Conservation (phyloP, 106 monocot genomes). For the Acanthochlamys bracteata region DNA sequence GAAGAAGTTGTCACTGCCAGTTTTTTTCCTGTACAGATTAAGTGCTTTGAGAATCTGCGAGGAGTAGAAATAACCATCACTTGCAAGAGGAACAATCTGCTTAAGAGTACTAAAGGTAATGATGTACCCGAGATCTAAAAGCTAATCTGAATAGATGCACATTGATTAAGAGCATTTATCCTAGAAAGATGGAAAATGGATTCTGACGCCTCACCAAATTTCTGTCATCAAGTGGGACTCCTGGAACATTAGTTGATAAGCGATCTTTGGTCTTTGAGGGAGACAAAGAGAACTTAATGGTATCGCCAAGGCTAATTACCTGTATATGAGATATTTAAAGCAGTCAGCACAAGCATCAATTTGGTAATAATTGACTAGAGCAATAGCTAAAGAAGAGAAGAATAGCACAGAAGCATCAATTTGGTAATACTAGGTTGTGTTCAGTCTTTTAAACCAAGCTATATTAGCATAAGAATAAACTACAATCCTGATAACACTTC, state of each 20-base stretch:
- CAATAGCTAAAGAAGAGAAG: too few species aligned
- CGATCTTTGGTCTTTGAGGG: constrained; percentile 69
- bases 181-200: background rate
- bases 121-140: background rate
- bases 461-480: too few species aligned
- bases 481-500: too few species aligned
- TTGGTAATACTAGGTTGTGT: too few species aligned
- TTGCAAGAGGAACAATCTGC: background rate
- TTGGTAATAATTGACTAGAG: background rate
- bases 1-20: constrained; percentile 79
- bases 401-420: too few species aligned
- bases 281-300: constrained; percentile 92
- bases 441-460: too few species aligned
- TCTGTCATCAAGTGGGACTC: constrained; percentile 83
- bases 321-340: constrained; percentile 9
- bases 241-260: constrained; percentile 72
- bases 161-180: background rate
- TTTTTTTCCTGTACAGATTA: constrained; percentile 90
- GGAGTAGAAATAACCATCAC: background rate
- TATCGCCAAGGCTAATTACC: constrained; percentile 97
- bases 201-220: constrained; percentile 57
- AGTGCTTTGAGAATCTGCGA: constrained; percentile 95
- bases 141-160: background rate
- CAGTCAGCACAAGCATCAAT: background rate
- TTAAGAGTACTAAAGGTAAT: background rate